phyloP scores from a whole-genome alignment of 1,139 yeast genomes.

The Debaryomyces subglobosus region DNA sequence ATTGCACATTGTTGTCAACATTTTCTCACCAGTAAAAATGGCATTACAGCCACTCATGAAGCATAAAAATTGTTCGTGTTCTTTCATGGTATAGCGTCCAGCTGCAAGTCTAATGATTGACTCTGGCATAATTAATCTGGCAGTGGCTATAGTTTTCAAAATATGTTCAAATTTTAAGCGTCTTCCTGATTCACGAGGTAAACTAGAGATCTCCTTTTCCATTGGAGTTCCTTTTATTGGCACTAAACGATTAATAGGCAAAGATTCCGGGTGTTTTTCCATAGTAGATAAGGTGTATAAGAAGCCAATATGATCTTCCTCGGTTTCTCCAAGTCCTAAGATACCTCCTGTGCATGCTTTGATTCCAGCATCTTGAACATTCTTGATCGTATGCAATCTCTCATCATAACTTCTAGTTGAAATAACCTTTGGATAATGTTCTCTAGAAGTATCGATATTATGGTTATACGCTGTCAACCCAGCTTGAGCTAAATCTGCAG shows the following conservation, averaged over 20 bases:
- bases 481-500: conserved; percentile 58
- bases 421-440: conserved; percentile 72
- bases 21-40: conserved; percentile 77
- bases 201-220: conserved; percentile 52
- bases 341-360: conserved; percentile 82
- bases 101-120: conserved; percentile 77
- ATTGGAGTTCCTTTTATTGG: conserved; percentile 81
- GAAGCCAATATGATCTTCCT: conserved; percentile 71
- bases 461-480: conserved; percentile 84
- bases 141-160: conserved; percentile 73
- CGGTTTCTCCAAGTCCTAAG: conserved; percentile 75
- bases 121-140: conserved; percentile 72
- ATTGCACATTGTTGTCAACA: conserved; percentile 82
- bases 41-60: conserved; percentile 83
- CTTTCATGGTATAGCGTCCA: conserved; percentile 81
- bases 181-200: conserved; percentile 40
- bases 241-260: conserved; percentile 80
- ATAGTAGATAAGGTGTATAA: conserved; percentile 67
- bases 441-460: conserved; percentile 78
- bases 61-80: conserved; percentile 72
- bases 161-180: conserved; percentile 61
- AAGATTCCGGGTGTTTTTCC: conserved; percentile 73
- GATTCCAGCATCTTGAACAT: conserved; percentile 67
- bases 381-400: conserved; percentile 63
- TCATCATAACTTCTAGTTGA: conserved; percentile 74